These are phyloP conservation scores for Paracorniculantispora psalliotae DNA, from an alignment of 2,329 filamentous ascomycete genomes.

Conservation along the genomic window DNA sequence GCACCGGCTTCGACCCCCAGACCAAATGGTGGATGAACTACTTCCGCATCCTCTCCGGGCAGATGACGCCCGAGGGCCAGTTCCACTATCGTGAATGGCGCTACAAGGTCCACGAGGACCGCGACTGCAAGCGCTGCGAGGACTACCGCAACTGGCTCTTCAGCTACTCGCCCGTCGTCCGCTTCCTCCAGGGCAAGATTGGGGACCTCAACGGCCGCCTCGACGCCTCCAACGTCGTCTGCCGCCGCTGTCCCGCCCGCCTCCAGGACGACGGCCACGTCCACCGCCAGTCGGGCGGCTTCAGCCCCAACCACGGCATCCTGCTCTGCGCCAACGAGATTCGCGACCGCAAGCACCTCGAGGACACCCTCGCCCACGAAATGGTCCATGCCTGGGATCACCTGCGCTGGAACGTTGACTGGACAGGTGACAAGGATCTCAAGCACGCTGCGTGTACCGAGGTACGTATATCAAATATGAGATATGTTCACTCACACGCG, in stretches of 20 bases:
- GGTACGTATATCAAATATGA: conserved; percentile 43
- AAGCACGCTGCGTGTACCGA: conserved; percentile 92
- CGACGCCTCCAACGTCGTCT: conserved; percentile 70
- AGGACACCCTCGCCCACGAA: conserved; percentile 93
- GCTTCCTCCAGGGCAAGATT: conserved; percentile 82
- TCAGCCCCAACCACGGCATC: conserved; percentile 82
- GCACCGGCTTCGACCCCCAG: conserved; percentile 59
- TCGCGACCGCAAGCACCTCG: conserved; percentile 70
- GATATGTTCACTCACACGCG: conserved; percentile 1
- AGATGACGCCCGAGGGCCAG: conserved; percentile 62
- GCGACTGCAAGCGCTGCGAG: conserved; percentile 78
- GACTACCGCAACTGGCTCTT: conserved; percentile 78
- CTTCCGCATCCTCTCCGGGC: conserved; percentile 74
- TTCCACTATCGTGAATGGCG: conserved; percentile 74
- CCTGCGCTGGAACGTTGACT: conserved; percentile 84
- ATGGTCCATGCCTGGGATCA: conserved; percentile 98
- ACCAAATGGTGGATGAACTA: conserved; percentile 72
- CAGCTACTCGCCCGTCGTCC: conserved; percentile 76
- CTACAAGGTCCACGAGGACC: conserved; percentile 68
- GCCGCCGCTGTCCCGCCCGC: conserved; percentile 66
- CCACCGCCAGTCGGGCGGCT: conserved; percentile 70
- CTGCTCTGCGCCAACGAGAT: conserved; percentile 90
- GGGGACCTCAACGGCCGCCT: conserved; percentile 71
- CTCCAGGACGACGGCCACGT: conserved; percentile 54
- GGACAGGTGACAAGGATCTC: conserved; percentile 63